These are phyloP conservation scores for Tylopilus rubrobrunneus DNA, from an alignment of 768 basidiomycete genomes.

Conservation along the genomic window DNA sequence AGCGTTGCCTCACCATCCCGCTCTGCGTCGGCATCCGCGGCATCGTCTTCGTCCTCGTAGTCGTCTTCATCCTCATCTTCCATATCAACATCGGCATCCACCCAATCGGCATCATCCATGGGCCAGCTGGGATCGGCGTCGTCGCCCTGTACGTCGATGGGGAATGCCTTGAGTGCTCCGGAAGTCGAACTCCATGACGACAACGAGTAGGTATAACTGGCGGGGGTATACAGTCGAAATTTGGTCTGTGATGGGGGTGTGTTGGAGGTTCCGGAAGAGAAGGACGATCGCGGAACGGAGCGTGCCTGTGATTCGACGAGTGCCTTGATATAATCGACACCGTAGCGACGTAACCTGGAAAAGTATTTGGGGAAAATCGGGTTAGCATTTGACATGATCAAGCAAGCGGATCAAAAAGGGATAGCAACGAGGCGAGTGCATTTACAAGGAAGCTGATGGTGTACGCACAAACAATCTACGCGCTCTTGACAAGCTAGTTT, in stretches of 20 bases:
- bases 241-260: conserved; percentile 16
- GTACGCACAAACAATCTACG: conserved; percentile 31
- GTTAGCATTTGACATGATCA: conserved; percentile 9
- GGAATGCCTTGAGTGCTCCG: conserved; percentile 9
- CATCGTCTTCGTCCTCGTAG: conserved; percentile 29
- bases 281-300: background rate
- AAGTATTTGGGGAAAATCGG: background rate
- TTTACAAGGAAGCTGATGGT: conserved; percentile 2
- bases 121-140: conserved; percentile 17
- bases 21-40: conserved; percentile 5
- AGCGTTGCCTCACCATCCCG: conserved; percentile 14
- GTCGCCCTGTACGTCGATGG: conserved; percentile 17
- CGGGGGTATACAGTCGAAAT: conserved; percentile 31
- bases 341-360: conserved; percentile 30
- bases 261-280: background rate
- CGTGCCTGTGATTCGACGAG: conserved; percentile 29
- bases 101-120: conserved; percentile 25
- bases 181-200: conserved; percentile 17
- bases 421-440: background rate
- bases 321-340: conserved; percentile 31
- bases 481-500: conserved; percentile 34
- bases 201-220: conserved; percentile 30
- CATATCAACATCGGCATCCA: conserved; percentile 27
- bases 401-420: conserved; percentile 3
- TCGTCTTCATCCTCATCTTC: conserved; percentile 32